These are phyloP conservation scores for Sugiyamaella sp. DNA, from an alignment of 1,139 yeast genomes.

Conservation along the genomic window DNA sequence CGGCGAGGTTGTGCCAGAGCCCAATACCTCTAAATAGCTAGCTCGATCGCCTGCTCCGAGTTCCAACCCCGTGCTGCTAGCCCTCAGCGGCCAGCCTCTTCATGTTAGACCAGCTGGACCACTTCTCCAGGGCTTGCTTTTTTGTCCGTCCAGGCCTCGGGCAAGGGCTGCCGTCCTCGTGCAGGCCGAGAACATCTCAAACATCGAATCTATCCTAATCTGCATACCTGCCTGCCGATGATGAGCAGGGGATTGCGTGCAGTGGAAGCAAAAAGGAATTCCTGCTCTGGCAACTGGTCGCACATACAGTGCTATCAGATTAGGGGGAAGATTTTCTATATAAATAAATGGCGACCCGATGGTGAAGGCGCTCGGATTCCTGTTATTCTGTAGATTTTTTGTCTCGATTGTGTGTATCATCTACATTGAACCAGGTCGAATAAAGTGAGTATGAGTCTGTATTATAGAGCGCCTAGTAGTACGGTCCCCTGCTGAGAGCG, in stretches of 20 bases:
- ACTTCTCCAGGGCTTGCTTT: no score
- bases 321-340: constrained; percentile 6
- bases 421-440: neutral
- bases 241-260: constrained; percentile 8
- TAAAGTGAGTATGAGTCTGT: neutral
- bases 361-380: no score
- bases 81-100: no score
- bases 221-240: constrained; percentile 3
- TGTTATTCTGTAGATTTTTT: neutral
- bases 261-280: neutral
- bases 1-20: no score
- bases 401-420: neutral
- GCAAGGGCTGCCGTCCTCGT: constrained; percentile 7
- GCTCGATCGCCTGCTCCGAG: no score
- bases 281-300: neutral
- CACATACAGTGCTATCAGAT: neutral
- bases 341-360: neutral
- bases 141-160: neutral
- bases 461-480: no score
- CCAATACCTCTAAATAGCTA: no score
- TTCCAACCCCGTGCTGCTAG: no score
- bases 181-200: neutral
- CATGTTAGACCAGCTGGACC: no score
- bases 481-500: no score
- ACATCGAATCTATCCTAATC: neutral